Evolutionary conservation across 2,329 filamentous ascomycete genomes (phyloP).

Genomic region (Sarocladium kiliense): DNA sequence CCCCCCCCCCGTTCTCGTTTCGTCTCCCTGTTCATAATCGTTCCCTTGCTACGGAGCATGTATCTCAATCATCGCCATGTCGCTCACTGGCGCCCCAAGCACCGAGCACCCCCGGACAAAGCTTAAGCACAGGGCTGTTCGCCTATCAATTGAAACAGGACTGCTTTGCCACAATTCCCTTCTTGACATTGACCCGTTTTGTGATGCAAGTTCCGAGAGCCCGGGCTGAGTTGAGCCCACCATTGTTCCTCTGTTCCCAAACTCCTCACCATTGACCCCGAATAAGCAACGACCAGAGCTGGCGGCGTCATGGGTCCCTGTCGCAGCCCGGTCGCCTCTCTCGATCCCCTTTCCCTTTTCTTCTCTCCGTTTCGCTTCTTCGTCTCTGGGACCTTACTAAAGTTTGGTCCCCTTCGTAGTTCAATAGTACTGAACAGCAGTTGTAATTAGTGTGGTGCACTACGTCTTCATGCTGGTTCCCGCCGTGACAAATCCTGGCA

Average conservation of each 20-base stretch:
- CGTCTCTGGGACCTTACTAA: background rate
- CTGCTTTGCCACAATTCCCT: too few species aligned
- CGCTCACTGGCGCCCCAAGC: too few species aligned
- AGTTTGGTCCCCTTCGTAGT: background rate
- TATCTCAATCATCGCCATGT: background rate
- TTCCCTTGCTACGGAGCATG: too few species aligned
- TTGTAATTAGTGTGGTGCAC: background rate
- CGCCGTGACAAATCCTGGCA: too few species aligned
- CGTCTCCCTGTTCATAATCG: background rate
- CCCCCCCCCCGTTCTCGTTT: background rate
- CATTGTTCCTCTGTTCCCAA: too few species aligned
- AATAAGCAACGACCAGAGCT: slow-evolving; percentile 7
- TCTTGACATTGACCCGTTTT: too few species aligned
- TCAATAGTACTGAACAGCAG: background rate
- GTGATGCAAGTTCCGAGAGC: background rate
- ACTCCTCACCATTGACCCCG: background rate
- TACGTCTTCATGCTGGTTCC: too few species aligned
- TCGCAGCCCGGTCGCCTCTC: background rate
- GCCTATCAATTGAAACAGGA: too few species aligned
- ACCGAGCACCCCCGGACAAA: too few species aligned
- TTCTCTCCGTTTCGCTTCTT: background rate
- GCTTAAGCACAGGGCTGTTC: too few species aligned
- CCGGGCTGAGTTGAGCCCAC: background rate
- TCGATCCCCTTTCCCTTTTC: background rate
- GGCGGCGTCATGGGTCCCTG: slow-evolving; percentile 1